Evolutionary conservation across 495 filamentous ascomycete species (phyloP).

Genomic region (Hypomontagnella monticulosa): DNA sequence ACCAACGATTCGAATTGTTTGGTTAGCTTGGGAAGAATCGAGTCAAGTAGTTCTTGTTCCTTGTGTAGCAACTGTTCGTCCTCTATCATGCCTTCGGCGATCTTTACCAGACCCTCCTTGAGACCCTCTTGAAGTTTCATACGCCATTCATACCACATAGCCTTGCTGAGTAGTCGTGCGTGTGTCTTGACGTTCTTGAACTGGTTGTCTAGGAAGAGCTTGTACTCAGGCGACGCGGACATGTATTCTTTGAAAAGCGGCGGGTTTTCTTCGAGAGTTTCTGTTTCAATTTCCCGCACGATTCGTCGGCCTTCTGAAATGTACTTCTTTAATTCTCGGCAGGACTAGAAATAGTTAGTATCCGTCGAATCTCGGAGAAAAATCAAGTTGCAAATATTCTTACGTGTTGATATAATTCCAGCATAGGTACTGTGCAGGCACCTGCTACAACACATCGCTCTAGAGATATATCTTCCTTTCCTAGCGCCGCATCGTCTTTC

Average conservation of each 20-base stretch:
- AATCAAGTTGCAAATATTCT: slow-evolving; percentile 47
- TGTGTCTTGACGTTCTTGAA: slow-evolving; percentile 97
- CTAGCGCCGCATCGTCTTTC: slow-evolving; percentile 51
- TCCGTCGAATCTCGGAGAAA: not conserved
- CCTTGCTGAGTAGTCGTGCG: slow-evolving; percentile 86
- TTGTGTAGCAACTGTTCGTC: slow-evolving; percentile 75
- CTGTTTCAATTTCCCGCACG: slow-evolving; percentile 86
- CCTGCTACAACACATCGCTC: slow-evolving; percentile 87
- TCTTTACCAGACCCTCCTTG: slow-evolving; percentile 78
- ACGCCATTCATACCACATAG: slow-evolving; percentile 98
- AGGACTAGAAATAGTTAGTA: slow-evolving; percentile 69
- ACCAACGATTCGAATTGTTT: slow-evolving; percentile 67
- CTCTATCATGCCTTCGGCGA: slow-evolving; percentile 75
- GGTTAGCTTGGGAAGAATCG: slow-evolving; percentile 70
- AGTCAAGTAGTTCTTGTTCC: slow-evolving; percentile 71
- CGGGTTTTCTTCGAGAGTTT: slow-evolving; percentile 88
- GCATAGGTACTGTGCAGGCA: slow-evolving; percentile 89
- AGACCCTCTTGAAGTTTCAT: slow-evolving; percentile 88
- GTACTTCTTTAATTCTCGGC: slow-evolving; percentile 92
- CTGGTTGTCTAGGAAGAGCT: slow-evolving; percentile 89
- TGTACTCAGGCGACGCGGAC: slow-evolving; percentile 83
- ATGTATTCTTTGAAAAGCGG: slow-evolving; percentile 92
- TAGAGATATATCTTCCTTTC: slow-evolving; percentile 64
- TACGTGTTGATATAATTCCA: slow-evolving; percentile 93
- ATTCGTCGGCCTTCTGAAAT: slow-evolving; percentile 89